A percentile compares a stretch with the other conserved stretches of the same genome.
phyloP scores from a whole-genome alignment of 805 yeast species.

The Blastobotrys robertii region DNA sequence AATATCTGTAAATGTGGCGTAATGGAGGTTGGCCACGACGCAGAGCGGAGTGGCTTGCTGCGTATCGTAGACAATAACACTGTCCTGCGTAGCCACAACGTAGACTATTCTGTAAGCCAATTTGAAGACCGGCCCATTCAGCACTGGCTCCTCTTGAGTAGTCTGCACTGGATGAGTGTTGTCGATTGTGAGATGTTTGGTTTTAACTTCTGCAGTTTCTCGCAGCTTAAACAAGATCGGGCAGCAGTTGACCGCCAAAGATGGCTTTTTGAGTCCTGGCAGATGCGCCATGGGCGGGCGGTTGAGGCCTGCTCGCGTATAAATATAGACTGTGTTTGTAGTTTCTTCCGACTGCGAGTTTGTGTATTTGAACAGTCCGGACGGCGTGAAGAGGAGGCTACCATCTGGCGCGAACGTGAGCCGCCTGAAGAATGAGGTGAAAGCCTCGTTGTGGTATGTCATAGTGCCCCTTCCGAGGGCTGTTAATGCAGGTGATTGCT shows the following conservation, averaged over 20 bases:
- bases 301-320: conserved; percentile 58
- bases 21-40: conserved; percentile 69
- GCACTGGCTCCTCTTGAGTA: background rate
- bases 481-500: conserved; percentile 27
- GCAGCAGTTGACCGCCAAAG: conserved; percentile 71
- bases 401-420: conserved; percentile 90
- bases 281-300: conserved; percentile 67
- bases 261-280: conserved; percentile 75
- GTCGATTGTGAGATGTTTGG: conserved; percentile 4
- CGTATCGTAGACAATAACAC: conserved; percentile 76
- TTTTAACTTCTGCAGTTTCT: conserved; percentile 3
- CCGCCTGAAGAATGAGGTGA: conserved; percentile 84
- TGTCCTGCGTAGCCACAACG: conserved; percentile 89
- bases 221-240: conserved; percentile 48
- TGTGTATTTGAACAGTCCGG: conserved; percentile 49
- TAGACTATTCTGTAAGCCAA: conserved; percentile 75
- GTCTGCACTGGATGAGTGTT: background rate
- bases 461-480: conserved; percentile 24
- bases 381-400: conserved; percentile 59
- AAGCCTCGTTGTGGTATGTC: conserved; percentile 75
- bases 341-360: conserved; percentile 28
- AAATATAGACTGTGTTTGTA: conserved; percentile 69
- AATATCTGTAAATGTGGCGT: conserved; percentile 79
- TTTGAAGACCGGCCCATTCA: conserved; percentile 32
- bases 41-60: conserved; percentile 61